Base-by-base conservation (phyloP, 2,329 filamentous ascomycete species). In the Huntiella moniliformis region DNA sequence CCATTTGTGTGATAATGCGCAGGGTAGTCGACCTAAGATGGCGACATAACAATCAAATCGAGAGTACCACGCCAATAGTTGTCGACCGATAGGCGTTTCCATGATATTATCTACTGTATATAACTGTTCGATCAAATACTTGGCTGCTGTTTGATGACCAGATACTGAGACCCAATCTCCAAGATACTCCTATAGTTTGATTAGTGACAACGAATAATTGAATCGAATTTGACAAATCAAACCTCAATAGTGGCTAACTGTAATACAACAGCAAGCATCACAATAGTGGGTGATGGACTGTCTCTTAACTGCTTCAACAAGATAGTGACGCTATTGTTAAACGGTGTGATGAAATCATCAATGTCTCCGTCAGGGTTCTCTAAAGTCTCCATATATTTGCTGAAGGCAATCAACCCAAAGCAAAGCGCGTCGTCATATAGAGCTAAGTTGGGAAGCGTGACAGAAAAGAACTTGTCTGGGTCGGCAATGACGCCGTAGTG, bases 101-200 rank as follows among this genome's bases (percentile, higher is more conserved):
- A 79, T 76, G 38, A 83, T 75, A 0, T 76, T 80, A 51, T 86
- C 67, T 0, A 85, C 82, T 0, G 77, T 85, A 57, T 85, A 87
- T 0, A 95, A 64, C 38, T 79, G 74, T 1, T 71, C 80, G 39
- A 96, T 65, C 54, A 96, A 79, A 52, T 84, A 76, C 56, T 82
- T 75, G 0, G 91, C 91, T 8, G 88, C 91, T 57, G 81, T 85
- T 58, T 95, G 87, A 58, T 96, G 91, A 16, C 86, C 83, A 61
- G 91, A 79, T 12, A 96, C 67, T 55, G 92, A 95, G 45, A 92
- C 76, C 86, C 86, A 96, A 58, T 98, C 91, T 10, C 91, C 91
- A 39, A 96, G 70, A 55, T 86, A 92, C 62, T 96, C 91, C 85
- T 94, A 55, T 6, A 16, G 17, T 4, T 6, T 4, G 13, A 28